These are phyloP conservation scores for Aegilops sharonensis DNA, from an alignment of 176 grass and related monocot species.

Conservation along the genomic window DNA sequence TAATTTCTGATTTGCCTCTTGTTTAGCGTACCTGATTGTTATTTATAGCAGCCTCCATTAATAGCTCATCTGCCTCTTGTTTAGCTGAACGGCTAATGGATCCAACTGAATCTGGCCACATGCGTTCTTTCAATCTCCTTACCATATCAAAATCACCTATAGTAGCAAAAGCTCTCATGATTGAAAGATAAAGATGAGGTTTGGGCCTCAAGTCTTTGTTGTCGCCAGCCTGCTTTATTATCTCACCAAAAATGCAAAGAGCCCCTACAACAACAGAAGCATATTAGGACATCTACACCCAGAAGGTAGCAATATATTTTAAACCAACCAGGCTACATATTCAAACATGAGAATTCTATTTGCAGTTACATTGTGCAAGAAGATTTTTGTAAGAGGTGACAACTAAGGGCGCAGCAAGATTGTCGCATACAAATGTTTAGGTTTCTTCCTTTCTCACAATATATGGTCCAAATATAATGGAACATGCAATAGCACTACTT, in stretches of 20 bases:
- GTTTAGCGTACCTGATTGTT: slow-evolving; percentile 57
- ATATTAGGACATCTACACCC: slow-evolving; percentile 24
- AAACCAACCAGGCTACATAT: neutral
- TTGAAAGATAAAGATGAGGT: slow-evolving; percentile 85
- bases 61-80: slow-evolving; percentile 74
- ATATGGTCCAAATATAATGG: neutral
- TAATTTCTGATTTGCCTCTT: neutral
- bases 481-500: neutral
- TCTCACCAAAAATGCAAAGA: slow-evolving; percentile 90
- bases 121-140: slow-evolving; percentile 56
- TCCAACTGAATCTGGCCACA: slow-evolving; percentile 85
- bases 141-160: slow-evolving; percentile 81
- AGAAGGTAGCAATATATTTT: neutral
- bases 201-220: slow-evolving; percentile 74
- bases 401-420: slow-evolving; percentile 7
- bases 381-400: slow-evolving; percentile 7
- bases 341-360: neutral
- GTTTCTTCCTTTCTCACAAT: neutral
- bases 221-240: slow-evolving; percentile 72
- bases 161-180: slow-evolving; percentile 88
- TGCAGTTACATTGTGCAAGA: neutral
- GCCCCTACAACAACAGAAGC: slow-evolving; percentile 47
- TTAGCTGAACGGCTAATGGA: slow-evolving; percentile 61
- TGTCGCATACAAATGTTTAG: neutral
- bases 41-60: slow-evolving; percentile 96